These are phyloP conservation scores for Sarocladium strictum DNA, from an alignment of 2,329 filamentous ascomycete genomes.

Conservation along the genomic window DNA sequence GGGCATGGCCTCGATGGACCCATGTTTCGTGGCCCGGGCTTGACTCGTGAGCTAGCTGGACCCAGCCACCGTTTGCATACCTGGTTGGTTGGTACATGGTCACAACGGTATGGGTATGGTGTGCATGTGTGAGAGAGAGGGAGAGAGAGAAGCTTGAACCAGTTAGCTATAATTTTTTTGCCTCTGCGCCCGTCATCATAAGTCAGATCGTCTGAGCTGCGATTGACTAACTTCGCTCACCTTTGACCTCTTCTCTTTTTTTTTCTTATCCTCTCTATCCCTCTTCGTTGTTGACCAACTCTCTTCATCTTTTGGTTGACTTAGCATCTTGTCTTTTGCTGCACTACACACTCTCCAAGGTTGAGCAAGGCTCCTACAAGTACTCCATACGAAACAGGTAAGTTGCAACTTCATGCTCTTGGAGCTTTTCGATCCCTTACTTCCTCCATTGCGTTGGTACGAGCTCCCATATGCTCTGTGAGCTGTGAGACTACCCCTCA, in stretches of 20 bases:
- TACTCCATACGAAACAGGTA: too few relatives aligned
- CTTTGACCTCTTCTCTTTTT: neutral
- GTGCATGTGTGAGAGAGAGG: too few relatives aligned
- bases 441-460: too few relatives aligned
- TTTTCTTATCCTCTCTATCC: neutral
- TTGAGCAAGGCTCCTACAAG: too few relatives aligned
- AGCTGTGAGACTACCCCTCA: too few relatives aligned
- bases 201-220: neutral
- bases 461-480: too few relatives aligned
- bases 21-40: neutral
- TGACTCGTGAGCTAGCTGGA: neutral
- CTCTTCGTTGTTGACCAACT: neutral
- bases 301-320: neutral
- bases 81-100: neutral
- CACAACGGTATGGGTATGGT: too few relatives aligned
- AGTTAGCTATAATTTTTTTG: neutral
- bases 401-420: too few relatives aligned
- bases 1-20: neutral
- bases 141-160: neutral
- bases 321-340: too few relatives aligned
- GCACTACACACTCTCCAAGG: too few relatives aligned
- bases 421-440: too few relatives aligned
- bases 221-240: neutral
- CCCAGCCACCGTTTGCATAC: neutral
- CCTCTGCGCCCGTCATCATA: neutral